Base-by-base conservation (phyloP, 169 alveolate genomes). In the Miamiensis avidus region DNA sequence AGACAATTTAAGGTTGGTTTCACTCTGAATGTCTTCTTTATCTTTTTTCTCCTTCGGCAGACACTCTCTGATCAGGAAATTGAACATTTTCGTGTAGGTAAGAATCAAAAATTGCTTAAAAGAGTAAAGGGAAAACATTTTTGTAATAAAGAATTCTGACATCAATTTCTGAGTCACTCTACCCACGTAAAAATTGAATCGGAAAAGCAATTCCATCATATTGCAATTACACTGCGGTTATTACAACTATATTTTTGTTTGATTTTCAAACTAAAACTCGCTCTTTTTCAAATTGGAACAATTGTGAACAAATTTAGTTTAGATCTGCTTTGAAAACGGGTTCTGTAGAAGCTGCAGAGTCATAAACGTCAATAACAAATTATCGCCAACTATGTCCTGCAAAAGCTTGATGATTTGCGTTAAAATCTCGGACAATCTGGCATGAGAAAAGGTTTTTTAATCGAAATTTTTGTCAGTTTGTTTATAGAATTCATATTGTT, bases 71-170 rank as follows among this genome's bases (percentile, higher is more conserved):
- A 49, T 20, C 26, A 79, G 64, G 49, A 79, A 79, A 31, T 79
- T 77, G 33, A 77, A 79, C 31, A 26, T 79, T 27, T 79, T 79
- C 1, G 84, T 79, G 49, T 79, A 79, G 0, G 84, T 76, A 0
- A n/a, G 29, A 0, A 79, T 79, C 0, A 79, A 72, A 49, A 49
- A 29, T 64, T 79, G 49, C 20, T 79, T 79, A 79, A 79, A 79
- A 34, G 34, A 31, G 25, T 79, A 79, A 0, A 79, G 29, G 29
- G 34, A 49, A 64, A 79, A 79, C 49, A 79, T 29, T 28, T 49
- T 49, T 49, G 76, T 49, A 16, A 79, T 79, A 65, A 28, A 79
- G 30, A 79, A 79, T 27, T 79, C 65, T 79, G 34, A 29, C 16
- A 79, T 64, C 29, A 49, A 49, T 79, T 64, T 31, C 65, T 79